Evolutionary conservation across 495 filamentous ascomycete genomes (phyloP), one percentile per base, ranked within the genome.

Genomic region (Penicillium turbatum): DNA sequence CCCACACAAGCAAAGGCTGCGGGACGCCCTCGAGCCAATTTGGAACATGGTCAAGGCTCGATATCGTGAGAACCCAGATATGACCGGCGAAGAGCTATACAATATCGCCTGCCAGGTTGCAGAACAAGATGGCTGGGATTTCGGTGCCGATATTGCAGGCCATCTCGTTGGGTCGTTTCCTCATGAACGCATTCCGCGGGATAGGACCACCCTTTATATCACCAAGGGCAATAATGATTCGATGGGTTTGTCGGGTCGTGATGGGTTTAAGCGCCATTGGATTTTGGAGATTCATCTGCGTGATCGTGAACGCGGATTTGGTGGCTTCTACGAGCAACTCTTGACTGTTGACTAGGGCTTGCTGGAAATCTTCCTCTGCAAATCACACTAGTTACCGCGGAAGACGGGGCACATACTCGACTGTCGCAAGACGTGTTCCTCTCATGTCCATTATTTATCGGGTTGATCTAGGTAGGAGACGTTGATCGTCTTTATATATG

Each of bases 221-320:
- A 72, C 69, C 2, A 55, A 68, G 44, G 74, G 70, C 0, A 79
- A 75, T 60, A 29, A 65, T 2, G 62, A 70, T 6, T 51, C 43
- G 9, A 78, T 78, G 71, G 68, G 51, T 40, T 31, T 27, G 6
- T 48, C 55, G 9, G 73, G 70, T 15, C 64, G 64, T 48, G 66
- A 76, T 57, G 76, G 75, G 5, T 54, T 66, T 26, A 68, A 64
- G 57, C 50, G 72, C 40, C 76, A 78, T 65, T 80, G 76, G 74
- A 78, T 79, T 56, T 45, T 79, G 59, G 74, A 80, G 57, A 74
- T 80, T 53, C 74, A 80, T 62, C 68, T 79, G 15, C 69, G 68
- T 31, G 71, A 80, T 56, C 59, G 45, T 0, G 67, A 34, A 6
- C 61, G 54, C n/a, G 48, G 64, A 9, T 67, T 71, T 48, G 71